Evolutionary conservation across 164 flowering plant genomes (phyloP).

Genomic region (Santalum album): DNA sequence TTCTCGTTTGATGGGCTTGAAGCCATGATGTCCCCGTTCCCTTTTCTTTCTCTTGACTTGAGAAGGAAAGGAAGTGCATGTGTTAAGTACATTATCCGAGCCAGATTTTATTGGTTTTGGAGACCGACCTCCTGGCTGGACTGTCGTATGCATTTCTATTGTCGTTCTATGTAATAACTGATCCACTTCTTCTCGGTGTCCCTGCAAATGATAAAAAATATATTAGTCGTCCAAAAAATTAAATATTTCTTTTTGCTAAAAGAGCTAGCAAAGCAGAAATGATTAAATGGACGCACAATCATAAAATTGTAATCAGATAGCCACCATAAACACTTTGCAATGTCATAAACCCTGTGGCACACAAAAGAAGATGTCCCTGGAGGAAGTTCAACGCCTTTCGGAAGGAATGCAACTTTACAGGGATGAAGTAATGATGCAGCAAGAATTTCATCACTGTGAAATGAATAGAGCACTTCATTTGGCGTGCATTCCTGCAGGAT

Average conservation of each 20-base stretch:
- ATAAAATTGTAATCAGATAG: slow-evolving; percentile 75
- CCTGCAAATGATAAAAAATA: slow-evolving; percentile 40
- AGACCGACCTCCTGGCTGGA: slow-evolving; percentile 74
- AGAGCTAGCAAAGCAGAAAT: neutral
- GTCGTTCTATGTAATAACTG: too few species aligned
- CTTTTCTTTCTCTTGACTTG: slow-evolving; percentile 77
- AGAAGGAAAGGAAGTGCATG: slow-evolving; percentile 37
- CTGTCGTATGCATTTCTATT: slow-evolving; percentile 86
- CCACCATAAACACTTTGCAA: slow-evolving; percentile 83
- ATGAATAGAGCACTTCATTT: slow-evolving; percentile 90
- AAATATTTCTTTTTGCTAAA: too few species aligned
- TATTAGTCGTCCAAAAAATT: neutral
- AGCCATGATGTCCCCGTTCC: slow-evolving; percentile 60
- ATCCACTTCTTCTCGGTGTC: slow-evolving; percentile 85
- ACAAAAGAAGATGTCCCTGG: slow-evolving; percentile 79
- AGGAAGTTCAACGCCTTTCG: slow-evolving; percentile 84
- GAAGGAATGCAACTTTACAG: slow-evolving; percentile 96
- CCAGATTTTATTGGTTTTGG: slow-evolving; percentile 72
- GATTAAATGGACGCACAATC: slow-evolving; percentile 47
- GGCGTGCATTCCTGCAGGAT: slow-evolving; percentile 68
- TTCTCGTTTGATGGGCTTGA: slow-evolving; percentile 58
- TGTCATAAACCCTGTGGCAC: slow-evolving; percentile 86
- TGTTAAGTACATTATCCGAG: slow-evolving; percentile 64
- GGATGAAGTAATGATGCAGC: slow-evolving; percentile 96
- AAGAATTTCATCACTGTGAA: slow-evolving; percentile 83